Percentiles rank a stretch among this genome's conserved stretches.
Evolutionary conservation across 2,329 filamentous ascomycete species (phyloP).

Genomic region (Neurospora crassa): DNA sequence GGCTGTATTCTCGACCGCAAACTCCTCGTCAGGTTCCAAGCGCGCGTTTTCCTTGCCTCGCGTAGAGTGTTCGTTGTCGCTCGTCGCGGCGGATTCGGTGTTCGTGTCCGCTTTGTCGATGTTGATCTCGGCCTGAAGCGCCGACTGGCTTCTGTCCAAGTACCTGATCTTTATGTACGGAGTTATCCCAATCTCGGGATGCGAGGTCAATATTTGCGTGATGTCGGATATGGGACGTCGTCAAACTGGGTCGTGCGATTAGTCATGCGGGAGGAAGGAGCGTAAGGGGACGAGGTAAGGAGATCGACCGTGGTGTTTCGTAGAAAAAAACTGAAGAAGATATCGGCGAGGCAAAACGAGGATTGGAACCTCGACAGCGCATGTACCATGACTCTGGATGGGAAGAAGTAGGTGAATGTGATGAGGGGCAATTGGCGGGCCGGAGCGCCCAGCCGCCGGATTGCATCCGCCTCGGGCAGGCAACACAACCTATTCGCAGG

Average conservation of each 20-base stretch:
- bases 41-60: not conserved
- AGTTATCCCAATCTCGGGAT: not conserved
- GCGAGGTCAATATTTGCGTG: not conserved
- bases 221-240: not conserved
- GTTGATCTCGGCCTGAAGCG: not conserved
- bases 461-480: not conserved
- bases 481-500: too few species aligned
- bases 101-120: not conserved
- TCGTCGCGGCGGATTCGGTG: not conserved
- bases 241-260: not conserved
- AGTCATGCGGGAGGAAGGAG: not conserved
- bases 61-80: not conserved
- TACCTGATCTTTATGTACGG: fast-evolving
- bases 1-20: not conserved
- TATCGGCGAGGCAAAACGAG: fast-evolving
- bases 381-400: not conserved
- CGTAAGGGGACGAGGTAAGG: not conserved
- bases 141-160: not conserved
- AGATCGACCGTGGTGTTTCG: not conserved
- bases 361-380: not conserved
- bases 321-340: not conserved
- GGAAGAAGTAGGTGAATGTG: not conserved
- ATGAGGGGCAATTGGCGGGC: not conserved
- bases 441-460: not conserved
- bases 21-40: not conserved